Evolutionary conservation across 352 stramenopile genomes (phyloP), one percentile per base, ranked within the genome.

Genomic region (Phytophthora syringae): DNA sequence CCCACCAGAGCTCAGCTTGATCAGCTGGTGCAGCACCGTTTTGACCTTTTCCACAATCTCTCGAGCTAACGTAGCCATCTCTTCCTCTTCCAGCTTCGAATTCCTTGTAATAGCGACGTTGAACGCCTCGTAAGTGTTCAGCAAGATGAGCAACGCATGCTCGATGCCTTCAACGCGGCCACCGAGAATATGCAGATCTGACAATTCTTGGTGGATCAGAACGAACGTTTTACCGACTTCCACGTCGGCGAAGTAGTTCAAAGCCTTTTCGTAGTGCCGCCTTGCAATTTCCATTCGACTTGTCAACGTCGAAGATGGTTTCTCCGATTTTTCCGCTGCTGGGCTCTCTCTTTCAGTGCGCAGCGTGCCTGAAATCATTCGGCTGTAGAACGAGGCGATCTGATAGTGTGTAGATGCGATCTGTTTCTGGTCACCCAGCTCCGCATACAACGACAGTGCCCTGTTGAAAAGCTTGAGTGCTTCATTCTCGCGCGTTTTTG

Each of bases 191-290:
- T 95, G 91, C 27, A 95, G 28, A 58, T 93, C 80, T 7, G 87
- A 82, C 20, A 95, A 59, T 48, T 95, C 85, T 64, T 91, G 77
- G 58, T 94, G 84, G 40, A 95, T 95, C 42, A 95, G 48, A 16
- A 95, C 79, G 50, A 94, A 94, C 21, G 83, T 94, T 65, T 86
- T 82, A 0, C 82, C 87, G 1, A 93, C 58, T 42, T 95, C 87
- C 18, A 70, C 49, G 15, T 70, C 70, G 27, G 80, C 84, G 67
- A 96, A 96, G 51, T 93, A 96, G 24, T 81, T 70, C 5, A 96
- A 64, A 1, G 88, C 81, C 54, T 93, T 93, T 55, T 94, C 86
- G 53, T 96, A 96, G 52, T 94, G 83, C 2, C 88, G 80, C n/a
- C 86, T 75, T 0, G 88, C 80, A 45, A 94, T 89, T 63, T 96